Percentiles rank a stretch among this genome's conserved stretches.
These are phyloP conservation scores for Nepenthes gracilis DNA, from an alignment of 148 eudicot species.

Conservation along the genomic window DNA sequence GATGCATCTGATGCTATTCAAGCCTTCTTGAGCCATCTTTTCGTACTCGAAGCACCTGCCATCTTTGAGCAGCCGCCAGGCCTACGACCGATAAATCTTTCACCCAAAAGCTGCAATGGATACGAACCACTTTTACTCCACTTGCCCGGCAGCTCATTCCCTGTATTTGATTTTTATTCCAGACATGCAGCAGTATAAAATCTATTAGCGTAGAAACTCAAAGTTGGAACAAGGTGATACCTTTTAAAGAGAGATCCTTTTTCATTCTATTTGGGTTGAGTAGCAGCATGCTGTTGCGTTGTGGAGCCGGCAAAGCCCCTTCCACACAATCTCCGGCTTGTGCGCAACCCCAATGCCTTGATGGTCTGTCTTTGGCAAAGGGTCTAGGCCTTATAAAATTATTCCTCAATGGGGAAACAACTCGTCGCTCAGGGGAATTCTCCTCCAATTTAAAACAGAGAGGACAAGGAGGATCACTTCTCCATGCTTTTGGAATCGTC, in stretches of 20 bases:
- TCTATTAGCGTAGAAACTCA: no score
- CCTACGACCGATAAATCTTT: conserved; percentile 39
- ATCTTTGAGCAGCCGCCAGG: conserved; percentile 48
- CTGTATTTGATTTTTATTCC: neutral
- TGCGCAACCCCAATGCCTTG: conserved; percentile 69
- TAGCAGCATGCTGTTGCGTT: conserved; percentile 44
- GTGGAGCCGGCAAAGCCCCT: conserved; percentile 64
- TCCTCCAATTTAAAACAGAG: conserved; percentile 49
- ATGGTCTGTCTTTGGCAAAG: conserved; percentile 53
- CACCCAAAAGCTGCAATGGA: conserved; percentile 39
- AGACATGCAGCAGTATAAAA: no score
- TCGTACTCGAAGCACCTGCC: conserved; percentile 30
- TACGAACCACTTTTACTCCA: conserved; percentile 38
- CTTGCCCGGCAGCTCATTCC: conserved; percentile 59
- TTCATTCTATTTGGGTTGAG: conserved; percentile 36
- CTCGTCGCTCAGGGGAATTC: conserved; percentile 39
- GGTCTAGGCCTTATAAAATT: conserved; percentile 37
- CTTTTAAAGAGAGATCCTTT: conserved; percentile 48
- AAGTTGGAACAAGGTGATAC: conserved; percentile 4
- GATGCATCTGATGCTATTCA: no score
- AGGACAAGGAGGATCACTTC: conserved; percentile 87
- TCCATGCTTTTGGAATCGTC: conserved; percentile 58
- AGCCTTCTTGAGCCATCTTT: conserved; percentile 6
- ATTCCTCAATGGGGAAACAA: conserved; percentile 34
- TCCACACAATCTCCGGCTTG: conserved; percentile 84